A percentile compares a stretch with the other conserved stretches of the same genome.
Conservation (phyloP, 2,329 filamentous ascomycete genomes). For the Rutstroemia sydowiana region DNA sequence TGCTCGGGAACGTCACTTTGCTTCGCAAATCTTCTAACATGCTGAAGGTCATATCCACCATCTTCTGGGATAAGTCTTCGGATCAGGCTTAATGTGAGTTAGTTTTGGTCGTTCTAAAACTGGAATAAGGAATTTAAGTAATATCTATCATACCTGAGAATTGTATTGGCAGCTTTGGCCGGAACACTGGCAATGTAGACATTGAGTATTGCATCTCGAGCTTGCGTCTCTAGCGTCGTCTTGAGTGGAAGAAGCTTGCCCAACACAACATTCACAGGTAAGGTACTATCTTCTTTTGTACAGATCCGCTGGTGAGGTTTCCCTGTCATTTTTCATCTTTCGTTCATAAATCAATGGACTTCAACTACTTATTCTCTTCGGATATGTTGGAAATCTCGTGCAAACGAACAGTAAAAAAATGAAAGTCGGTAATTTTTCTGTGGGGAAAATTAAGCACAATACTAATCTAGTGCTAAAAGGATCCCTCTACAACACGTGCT, state of each 20-base stretch:
- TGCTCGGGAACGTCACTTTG: slow-evolving; percentile 57
- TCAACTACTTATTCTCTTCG: too few species aligned
- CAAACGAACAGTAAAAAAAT: too few species aligned
- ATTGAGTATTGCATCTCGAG: slow-evolving; percentile 50
- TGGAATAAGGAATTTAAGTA: too few species aligned
- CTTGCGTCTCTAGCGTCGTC: slow-evolving; percentile 55
- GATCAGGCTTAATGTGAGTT: slow-evolving; percentile 46
- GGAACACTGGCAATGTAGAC: slow-evolving; percentile 68
- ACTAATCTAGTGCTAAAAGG: neutral
- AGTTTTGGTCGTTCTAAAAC: too few species aligned
- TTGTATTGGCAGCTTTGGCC: slow-evolving; percentile 61
- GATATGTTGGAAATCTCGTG: too few species aligned
- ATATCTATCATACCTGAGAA: slow-evolving; percentile 70
- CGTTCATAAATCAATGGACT: neutral
- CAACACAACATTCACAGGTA: neutral
- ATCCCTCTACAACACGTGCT: slow-evolving; percentile 1
- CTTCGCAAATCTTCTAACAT: slow-evolving; percentile 72
- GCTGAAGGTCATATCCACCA: slow-evolving; percentile 57
- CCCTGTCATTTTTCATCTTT: neutral
- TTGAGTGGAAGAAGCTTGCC: slow-evolving; percentile 50
- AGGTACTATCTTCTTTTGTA: neutral
- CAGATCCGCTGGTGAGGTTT: neutral
- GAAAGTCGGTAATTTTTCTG: too few species aligned
- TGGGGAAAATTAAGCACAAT: neutral
- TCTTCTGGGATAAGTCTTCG: slow-evolving; percentile 51